Percentiles rank a stretch among this genome's conserved stretches.
phyloP scores from a whole-genome alignment of 2,329 filamentous ascomycete species.

The Pseudofabraea citricarpa region DNA sequence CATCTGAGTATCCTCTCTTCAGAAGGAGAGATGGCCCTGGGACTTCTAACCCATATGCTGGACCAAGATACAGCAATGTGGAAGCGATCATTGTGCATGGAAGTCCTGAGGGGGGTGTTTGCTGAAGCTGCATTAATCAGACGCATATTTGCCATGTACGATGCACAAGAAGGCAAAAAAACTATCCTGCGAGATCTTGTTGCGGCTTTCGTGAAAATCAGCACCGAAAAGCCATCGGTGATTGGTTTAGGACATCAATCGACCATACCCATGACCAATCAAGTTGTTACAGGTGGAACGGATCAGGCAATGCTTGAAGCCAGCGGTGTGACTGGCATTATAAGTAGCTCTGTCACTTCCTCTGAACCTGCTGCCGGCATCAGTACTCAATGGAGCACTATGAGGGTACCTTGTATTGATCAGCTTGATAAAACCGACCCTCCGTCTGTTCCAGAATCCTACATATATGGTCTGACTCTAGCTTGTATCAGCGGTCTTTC shows the following conservation, averaged over 20 bases:
- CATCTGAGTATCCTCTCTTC: conserved; percentile 70
- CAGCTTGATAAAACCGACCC: conserved; percentile 89
- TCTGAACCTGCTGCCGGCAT: conserved; percentile 69
- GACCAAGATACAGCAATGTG: conserved; percentile 81
- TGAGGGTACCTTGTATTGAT: conserved; percentile 85
- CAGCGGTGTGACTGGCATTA: conserved; percentile 81
- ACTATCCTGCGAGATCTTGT: conserved; percentile 77
- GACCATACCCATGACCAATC: conserved; percentile 65
- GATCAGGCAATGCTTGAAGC: conserved; percentile 90
- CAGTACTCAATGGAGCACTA: conserved; percentile 84
- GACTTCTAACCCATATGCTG: conserved; percentile 76
- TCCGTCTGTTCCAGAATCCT: conserved; percentile 81
- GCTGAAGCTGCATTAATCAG: conserved; percentile 73
- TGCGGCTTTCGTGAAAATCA: conserved; percentile 84
- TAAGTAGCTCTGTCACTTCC: conserved; percentile 64
- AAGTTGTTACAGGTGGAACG: conserved; percentile 52
- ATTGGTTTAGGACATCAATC: conserved; percentile 90
- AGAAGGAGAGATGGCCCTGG: conserved; percentile 80
- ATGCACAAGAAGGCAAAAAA: conserved; percentile 66
- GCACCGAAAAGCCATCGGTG: conserved; percentile 81
- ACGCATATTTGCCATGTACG: conserved; percentile 76
- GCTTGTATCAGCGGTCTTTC: conserved; percentile 87
- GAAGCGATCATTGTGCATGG: conserved; percentile 88
- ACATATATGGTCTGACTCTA: conserved; percentile 84
- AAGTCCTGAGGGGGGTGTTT: conserved; percentile 83